Evolutionary conservation across 345 rosid genomes (phyloP).

Genomic region (Punica granatum): DNA sequence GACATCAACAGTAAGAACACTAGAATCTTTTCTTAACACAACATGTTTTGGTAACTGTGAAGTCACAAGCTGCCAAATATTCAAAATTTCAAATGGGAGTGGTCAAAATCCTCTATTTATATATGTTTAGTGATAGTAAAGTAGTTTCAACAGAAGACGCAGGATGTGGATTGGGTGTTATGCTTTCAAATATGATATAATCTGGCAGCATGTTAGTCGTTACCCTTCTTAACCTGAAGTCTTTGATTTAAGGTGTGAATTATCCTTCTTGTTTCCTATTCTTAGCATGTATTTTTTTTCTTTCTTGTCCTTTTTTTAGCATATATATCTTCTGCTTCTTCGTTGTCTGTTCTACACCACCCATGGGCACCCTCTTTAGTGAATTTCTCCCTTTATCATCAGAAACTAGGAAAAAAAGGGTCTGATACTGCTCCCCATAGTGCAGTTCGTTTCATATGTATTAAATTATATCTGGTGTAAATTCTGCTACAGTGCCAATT

Average conservation of each 20-base stretch:
- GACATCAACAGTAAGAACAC: constrained; percentile 64
- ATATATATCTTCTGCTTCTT: no score
- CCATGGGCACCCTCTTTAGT: neutral
- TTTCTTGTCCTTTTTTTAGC: neutral
- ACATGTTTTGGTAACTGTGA: neutral
- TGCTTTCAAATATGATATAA: neutral
- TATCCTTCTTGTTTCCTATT: neutral
- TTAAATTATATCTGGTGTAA: neutral
- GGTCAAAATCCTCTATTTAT: neutral
- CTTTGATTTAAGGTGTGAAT: neutral
- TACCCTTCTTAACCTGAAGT: neutral
- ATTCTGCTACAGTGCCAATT: constrained; percentile 62
- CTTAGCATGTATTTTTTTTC: neutral
- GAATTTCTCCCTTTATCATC: neutral
- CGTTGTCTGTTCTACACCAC: no score
- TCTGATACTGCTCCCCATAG: neutral
- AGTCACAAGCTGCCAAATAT: neutral
- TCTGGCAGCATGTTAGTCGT: neutral
- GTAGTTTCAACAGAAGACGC: neutral
- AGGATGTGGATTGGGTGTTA: neutral
- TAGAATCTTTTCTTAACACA: neutral
- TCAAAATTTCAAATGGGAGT: neutral
- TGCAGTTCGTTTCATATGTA: neutral
- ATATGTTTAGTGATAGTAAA: neutral
- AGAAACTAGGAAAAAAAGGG: neutral